Percentiles rank a stretch among this genome's conserved stretches.
Conservation (phyloP, 805 yeast species). For the Citeromyces matritensis region DNA sequence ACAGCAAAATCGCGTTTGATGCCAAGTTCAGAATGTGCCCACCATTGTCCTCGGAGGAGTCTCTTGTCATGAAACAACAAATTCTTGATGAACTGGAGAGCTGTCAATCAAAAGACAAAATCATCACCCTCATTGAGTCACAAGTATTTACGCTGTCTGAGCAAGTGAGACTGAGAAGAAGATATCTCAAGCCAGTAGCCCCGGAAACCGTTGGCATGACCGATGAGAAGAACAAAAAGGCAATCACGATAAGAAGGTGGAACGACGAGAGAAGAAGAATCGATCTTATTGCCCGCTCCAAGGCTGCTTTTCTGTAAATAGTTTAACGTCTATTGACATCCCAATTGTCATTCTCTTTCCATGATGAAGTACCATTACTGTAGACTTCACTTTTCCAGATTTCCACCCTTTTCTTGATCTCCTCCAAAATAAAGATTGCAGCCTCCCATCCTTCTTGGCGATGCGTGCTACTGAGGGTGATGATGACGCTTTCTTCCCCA, state of each 20-base stretch:
- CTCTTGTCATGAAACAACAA: conserved; percentile 8
- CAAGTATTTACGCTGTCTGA: conserved; percentile 20
- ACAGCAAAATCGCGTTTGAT: conserved; percentile 32
- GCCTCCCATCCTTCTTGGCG: conserved; percentile 32
- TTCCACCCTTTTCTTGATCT: conserved; percentile 26
- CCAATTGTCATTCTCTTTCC: conserved; percentile 20
- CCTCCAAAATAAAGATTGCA: conserved; percentile 26
- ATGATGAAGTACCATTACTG: conserved; percentile 25
- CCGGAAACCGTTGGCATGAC: conserved; percentile 29
- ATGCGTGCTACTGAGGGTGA: conserved; percentile 28
- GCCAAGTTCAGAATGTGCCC: conserved; percentile 21
- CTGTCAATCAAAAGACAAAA: conserved; percentile 5
- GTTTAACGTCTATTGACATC: not conserved
- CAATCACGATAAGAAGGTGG: conserved; percentile 39
- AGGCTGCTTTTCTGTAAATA: conserved; percentile 24
- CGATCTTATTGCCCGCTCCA: conserved; percentile 37
- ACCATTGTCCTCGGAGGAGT: conserved; percentile 20
- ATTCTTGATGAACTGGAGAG: conserved; percentile 7
- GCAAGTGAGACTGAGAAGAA: conserved; percentile 23
- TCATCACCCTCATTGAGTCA: conserved; percentile 24
- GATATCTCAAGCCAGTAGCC: conserved; percentile 37
- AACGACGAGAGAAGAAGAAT: conserved; percentile 38
- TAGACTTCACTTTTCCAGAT: conserved; percentile 36
- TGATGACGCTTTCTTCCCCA: conserved; percentile 26
- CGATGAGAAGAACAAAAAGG: conserved; percentile 25